Evolutionary conservation across 129 eudicot genomes (phyloP).

Genomic region (Gnaphalium uliginosum): DNA sequence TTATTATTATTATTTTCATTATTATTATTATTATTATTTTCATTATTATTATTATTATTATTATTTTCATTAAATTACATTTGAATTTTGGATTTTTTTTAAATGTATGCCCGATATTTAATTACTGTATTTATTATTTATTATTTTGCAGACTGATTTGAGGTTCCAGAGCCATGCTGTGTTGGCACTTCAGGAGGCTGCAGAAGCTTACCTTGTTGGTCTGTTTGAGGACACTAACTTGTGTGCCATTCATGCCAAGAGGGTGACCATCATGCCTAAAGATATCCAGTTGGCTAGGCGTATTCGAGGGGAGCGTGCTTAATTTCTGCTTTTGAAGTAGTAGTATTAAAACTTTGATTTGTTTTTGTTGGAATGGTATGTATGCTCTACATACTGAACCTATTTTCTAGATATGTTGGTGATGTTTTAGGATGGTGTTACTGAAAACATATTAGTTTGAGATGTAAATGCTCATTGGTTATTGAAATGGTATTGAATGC

Average conservation of each 20-base stretch:
- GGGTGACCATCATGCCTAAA: conserved; percentile 79
- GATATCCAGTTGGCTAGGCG: conserved; percentile 73
- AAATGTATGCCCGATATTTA: neutral
- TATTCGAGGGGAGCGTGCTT: conserved; percentile 79
- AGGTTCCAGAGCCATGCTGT: conserved; percentile 85
- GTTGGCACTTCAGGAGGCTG: conserved; percentile 73
- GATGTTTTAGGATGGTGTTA: conserved; percentile 5
- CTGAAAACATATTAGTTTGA: neutral
- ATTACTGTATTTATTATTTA: conserved; percentile 22
- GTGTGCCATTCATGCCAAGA: conserved; percentile 78
- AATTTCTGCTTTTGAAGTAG: neutral
- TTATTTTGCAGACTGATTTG: conserved; percentile 48
- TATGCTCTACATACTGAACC: conserved; percentile 19
- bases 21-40: neutral
- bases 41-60: neutral
- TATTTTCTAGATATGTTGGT: neutral
- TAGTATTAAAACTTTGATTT: neutral
- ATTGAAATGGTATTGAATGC: neutral
- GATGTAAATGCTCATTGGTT: neutral
- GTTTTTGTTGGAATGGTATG: conserved; percentile 17
- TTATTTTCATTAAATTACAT: neutral
- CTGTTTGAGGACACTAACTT: conserved; percentile 69
- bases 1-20: neutral
- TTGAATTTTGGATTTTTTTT: neutral
- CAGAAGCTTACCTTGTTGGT: conserved; percentile 76